Evolutionary conservation across 768 basidiomycete genomes (phyloP), one percentile per base, ranked within the genome.

Genomic region (Lactifluus echinatus): DNA sequence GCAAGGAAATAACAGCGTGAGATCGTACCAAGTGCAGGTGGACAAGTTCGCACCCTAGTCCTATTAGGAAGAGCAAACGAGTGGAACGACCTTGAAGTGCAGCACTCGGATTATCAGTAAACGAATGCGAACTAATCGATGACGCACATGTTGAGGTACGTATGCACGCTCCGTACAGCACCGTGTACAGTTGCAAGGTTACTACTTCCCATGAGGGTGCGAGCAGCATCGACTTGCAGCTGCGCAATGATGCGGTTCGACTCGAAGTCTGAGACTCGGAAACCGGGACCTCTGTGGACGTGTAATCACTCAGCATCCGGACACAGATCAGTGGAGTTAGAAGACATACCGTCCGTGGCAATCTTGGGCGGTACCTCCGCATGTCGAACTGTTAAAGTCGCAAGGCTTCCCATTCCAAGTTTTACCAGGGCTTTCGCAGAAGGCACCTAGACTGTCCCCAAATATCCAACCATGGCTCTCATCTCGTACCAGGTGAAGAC

Each of bases 351-450:
- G 79, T 47, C 85, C 87, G 68, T 82, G 84, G 65, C 88, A 89
- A 56, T 86, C 75, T 62, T 83, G 63, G 2, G 78, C 81, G 40
- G 72, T 81, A 47, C 81, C 83, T 19, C 87, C 87, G 63, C 88
- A 90, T 17, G 87, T 89, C 0, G 87, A 87, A 56, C 81, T 79
- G 24, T 84, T 75, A 44, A 79, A 74, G n/a, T 87, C 82, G 66
- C 89, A 90, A 8, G 76, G 69, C 64, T 79, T 74, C 10, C 89
- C 87, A 61, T 89, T 78, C 69, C 75, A 84, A 0, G 75, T 65
- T 66, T 89, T 56, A 12, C 87, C 89, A 6, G 87, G 87, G 53
- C 81, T 83, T 66, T 90, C 83, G 65, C 89, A 91, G 70, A 82
- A 85, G 2, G 88, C 83, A 4, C 87, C 87, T 11, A 73, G 78